Conservation (phyloP, 805 yeast species). For the Spathaspora boniae region DNA sequence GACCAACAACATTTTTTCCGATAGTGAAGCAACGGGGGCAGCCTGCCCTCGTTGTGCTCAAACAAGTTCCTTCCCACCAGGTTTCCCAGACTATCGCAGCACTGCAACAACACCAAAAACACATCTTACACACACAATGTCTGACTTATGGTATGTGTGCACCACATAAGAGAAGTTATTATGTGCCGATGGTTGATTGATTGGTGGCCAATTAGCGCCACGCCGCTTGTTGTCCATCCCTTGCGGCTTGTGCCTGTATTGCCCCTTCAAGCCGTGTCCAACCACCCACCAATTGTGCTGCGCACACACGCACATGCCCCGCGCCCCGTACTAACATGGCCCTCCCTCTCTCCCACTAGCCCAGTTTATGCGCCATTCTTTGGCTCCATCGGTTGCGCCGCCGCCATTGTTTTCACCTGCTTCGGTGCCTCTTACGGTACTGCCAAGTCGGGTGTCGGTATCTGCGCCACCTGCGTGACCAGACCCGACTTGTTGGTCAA, state of each 20-base stretch:
- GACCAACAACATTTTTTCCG: no score
- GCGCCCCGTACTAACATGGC: constrained; percentile 15
- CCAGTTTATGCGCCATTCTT: constrained; percentile 93
- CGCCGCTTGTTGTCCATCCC: no score
- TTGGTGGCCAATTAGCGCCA: no score
- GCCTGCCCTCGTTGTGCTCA: no score
- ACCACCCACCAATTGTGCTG: neutral
- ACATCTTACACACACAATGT: constrained; percentile 40
- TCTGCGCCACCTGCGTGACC: constrained; percentile 95
- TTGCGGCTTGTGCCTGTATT: no score
- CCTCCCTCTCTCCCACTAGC: constrained; percentile 27
- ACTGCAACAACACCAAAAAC: neutral
- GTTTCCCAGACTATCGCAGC: no score
- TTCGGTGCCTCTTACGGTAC: constrained; percentile 99
- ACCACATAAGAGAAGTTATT: neutral
- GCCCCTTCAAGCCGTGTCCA: neutral
- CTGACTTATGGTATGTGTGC: constrained; percentile 69
- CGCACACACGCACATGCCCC: neutral
- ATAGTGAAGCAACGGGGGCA: no score
- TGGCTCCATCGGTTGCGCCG: constrained; percentile 99
- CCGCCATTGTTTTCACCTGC: constrained; percentile 97
- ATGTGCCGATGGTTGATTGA: neutral
- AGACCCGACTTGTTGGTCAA: constrained; percentile 95
- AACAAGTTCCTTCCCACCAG: constrained; percentile 1
- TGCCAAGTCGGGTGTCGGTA: constrained; percentile 99